phyloP scores from a whole-genome alignment of 805 yeast genomes.

The Ogataea nitratoaversa region DNA sequence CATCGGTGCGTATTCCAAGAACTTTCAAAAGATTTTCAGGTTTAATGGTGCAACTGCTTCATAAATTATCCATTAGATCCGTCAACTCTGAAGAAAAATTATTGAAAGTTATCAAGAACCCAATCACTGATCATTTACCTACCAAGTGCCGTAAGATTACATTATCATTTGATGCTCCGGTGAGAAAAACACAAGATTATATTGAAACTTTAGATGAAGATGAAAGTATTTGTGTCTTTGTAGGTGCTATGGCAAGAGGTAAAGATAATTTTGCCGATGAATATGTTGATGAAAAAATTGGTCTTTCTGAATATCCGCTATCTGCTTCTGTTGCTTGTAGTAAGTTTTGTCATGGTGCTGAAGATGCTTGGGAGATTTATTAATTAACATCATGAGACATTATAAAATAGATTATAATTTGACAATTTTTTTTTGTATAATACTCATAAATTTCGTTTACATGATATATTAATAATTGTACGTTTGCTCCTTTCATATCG shows the following conservation, averaged over 20 bases:
- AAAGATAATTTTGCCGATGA: constrained; percentile 97
- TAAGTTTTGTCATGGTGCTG: constrained; percentile 97
- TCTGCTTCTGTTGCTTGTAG: constrained; percentile 98
- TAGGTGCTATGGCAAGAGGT: constrained; percentile 99
- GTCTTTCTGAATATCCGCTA: constrained; percentile 90
- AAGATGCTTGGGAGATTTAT: constrained; percentile 89
- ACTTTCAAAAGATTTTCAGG: constrained; percentile 98
- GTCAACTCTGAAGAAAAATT: constrained; percentile 94
- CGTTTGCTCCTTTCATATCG: too few species aligned
- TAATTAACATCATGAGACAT: too few species aligned
- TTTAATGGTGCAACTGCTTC: constrained; percentile 93
- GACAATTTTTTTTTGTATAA: neutral
- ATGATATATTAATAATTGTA: neutral
- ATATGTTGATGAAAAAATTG: constrained; percentile 92
- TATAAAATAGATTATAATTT: too few species aligned
- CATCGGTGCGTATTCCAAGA: constrained; percentile 94
- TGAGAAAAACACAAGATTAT: constrained; percentile 83
- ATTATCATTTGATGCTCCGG: constrained; percentile 86
- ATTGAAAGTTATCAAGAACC: constrained; percentile 91
- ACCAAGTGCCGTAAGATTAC: constrained; percentile 93
- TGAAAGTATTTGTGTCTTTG: constrained; percentile 95
- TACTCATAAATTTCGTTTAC: neutral
- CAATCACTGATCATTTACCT: constrained; percentile 94
- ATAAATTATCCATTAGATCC: constrained; percentile 86
- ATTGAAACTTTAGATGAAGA: constrained; percentile 74